These are phyloP conservation scores for Diplodia mutila DNA, from an alignment of 2,329 filamentous ascomycete species.

Conservation along the genomic window DNA sequence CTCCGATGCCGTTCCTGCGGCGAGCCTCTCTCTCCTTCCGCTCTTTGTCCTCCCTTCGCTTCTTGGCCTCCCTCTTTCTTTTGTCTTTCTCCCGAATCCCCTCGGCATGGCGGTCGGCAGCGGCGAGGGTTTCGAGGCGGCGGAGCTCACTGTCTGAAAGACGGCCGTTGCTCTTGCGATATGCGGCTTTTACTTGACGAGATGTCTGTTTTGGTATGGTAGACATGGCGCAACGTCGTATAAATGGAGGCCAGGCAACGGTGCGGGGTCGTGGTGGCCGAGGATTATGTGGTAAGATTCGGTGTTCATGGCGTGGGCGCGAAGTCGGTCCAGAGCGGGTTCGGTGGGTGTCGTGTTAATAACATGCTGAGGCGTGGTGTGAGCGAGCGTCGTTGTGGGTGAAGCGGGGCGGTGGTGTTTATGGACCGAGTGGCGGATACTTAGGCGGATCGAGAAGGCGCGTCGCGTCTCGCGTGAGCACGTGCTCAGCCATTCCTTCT, in stretches of 20 bases:
- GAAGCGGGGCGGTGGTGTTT: not conserved
- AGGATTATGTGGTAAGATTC: not conserved
- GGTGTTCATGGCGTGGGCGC: not conserved
- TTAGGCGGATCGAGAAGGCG: not conserved
- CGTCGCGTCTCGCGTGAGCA: not conserved
- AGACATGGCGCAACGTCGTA: not conserved
- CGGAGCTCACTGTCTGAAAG: conserved; percentile 36
- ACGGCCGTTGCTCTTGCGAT: conserved; percentile 37
- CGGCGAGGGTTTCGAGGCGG: conserved; percentile 37
- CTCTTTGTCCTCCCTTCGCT: conserved; percentile 39
- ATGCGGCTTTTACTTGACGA: conserved; percentile 39
- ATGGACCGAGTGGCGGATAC: not conserved
- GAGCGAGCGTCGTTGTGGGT: not conserved
- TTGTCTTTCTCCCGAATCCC: conserved; percentile 40
- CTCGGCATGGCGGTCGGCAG: conserved; percentile 40
- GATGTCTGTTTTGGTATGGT: conserved; percentile 35
- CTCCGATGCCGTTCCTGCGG: conserved; percentile 37
- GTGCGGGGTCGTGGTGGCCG: not conserved
- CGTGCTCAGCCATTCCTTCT: not conserved
- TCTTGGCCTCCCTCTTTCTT: conserved; percentile 32
- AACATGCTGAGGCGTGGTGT: not conserved
- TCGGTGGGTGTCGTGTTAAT: too few relatives aligned
- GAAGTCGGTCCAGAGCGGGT: not conserved
- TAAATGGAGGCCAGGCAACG: not conserved
- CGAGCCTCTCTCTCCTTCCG: conserved; percentile 37